Evolutionary conservation across 441 rosid genomes (phyloP), one percentile per base, ranked within the genome.

Genomic region (Eruca vesicaria): DNA sequence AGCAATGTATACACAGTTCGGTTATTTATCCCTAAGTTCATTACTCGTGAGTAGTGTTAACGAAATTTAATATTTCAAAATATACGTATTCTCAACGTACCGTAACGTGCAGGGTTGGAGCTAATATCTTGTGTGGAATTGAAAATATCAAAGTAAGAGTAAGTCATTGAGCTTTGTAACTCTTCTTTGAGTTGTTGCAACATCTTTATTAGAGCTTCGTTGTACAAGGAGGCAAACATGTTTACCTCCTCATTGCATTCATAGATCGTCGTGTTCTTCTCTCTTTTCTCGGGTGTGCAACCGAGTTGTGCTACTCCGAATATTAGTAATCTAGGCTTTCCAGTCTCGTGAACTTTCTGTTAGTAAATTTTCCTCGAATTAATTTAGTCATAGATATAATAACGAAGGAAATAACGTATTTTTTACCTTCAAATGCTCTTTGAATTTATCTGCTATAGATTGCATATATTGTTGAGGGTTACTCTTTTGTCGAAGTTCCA

Each of bases 351-450:
- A 15, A 94, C 4, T 59, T 69, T 80, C 98, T 43, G 18, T n/a
- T 6, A 43, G 18, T n/a, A 43, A 14, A 43, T 14, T 41, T 5
- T 41, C 48, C 16, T 12, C 48, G 11, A 41, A 41, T 41, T 41
- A 14, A 41, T 41, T 4, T 41, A 14, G 50, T 41, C 50, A 41
- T 41, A 41, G 8, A 7, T 1, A 14, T 41, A 41, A 41, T 41
- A 41, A 41, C 14, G 50, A 41, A 41, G 16, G 50, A 41, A 14
- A 41, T 14, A 0, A 6, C 50, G 14, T 41, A 14, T 1, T 33
- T 41, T 41, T 41, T 80, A 90, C 98, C 95, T 89, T 80, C 5
- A 89, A 36, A 5, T 80, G 89, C 9, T 60, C 85, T 78, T 90
- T 84, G 2, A 88, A 73, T 9, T 81, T 77, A 32, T 69, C 66